phyloP scores from a whole-genome alignment of 2,329 filamentous ascomycete species.

The Helminthosporium solani region DNA sequence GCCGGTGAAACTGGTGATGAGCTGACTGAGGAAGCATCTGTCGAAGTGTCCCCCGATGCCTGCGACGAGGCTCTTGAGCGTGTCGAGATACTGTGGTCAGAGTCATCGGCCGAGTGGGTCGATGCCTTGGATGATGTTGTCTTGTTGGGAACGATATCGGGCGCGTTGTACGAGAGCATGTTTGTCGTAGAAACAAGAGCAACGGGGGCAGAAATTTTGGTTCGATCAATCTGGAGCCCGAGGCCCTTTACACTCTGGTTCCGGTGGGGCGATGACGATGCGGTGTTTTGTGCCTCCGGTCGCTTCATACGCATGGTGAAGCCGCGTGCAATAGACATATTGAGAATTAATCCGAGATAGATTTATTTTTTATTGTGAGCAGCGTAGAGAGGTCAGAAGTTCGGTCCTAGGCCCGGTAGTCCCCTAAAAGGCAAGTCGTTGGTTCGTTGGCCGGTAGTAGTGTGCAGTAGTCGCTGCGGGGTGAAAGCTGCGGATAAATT shows the following conservation, averaged over 20 bases:
- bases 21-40: constrained; percentile 60
- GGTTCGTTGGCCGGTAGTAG: constrained; percentile 20
- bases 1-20: constrained; percentile 52
- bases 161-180: constrained; percentile 91
- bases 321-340: constrained; percentile 65
- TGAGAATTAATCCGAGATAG: constrained; percentile 36
- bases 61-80: constrained; percentile 48
- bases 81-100: constrained; percentile 59
- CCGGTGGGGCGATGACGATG: constrained; percentile 32
- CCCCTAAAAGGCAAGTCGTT: constrained; percentile 25
- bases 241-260: constrained; percentile 50
- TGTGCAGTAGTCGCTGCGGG: constrained; percentile 32
- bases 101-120: constrained; percentile 69
- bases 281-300: constrained; percentile 43
- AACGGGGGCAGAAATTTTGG: constrained; percentile 83
- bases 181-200: constrained; percentile 93
- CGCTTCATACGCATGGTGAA: constrained; percentile 70
- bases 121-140: constrained; percentile 53
- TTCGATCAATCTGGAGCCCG: constrained; percentile 54
- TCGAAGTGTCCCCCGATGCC: constrained; percentile 67
- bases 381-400: constrained; percentile 19
- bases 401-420: constrained; percentile 35
- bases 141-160: constrained; percentile 63
- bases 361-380: constrained; percentile 27
- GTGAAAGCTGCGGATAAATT: constrained; percentile 40